Conservation (phyloP, 2,329 filamentous ascomycete genomes). For the Aspergillus tanneri region DNA sequence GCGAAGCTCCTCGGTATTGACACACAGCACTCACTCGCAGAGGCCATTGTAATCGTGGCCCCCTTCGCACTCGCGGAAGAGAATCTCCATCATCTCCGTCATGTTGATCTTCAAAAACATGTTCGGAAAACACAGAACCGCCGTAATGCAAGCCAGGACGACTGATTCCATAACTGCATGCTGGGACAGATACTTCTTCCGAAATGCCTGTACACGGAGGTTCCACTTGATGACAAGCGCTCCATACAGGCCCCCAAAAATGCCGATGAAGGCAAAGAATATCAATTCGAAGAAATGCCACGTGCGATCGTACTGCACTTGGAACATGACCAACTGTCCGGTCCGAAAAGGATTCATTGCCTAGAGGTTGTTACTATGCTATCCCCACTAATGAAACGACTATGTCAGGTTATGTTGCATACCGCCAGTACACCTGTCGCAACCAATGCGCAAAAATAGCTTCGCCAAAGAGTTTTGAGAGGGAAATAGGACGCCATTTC, state of each 20-base stretch:
- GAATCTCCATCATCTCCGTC: conserved; percentile 98
- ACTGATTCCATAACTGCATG: conserved; percentile 87
- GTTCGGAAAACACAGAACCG: conserved; percentile 94
- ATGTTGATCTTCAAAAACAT: conserved; percentile 95
- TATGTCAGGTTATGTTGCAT: conserved; percentile 33
- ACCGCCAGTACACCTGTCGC: conserved; percentile 84
- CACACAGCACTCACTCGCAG: conserved; percentile 62
- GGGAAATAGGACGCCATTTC: conserved; percentile 98
- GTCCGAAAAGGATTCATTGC: conserved; percentile 98
- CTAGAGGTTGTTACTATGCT: conserved; percentile 30
- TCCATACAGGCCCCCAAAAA: conserved; percentile 92
- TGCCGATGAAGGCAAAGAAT: conserved; percentile 86
- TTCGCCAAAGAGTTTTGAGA: conserved; percentile 95
- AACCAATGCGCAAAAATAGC: conserved; percentile 95
- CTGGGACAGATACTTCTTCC: conserved; percentile 83
- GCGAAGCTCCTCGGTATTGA: not conserved
- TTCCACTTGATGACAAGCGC: conserved; percentile 99
- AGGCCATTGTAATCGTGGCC: conserved; percentile 84
- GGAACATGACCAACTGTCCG: conserved; percentile 98
- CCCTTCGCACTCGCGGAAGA: conserved; percentile 91
- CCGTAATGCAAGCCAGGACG: conserved; percentile 76
- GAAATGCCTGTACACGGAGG: conserved; percentile 81
- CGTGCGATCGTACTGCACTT: conserved; percentile 88
- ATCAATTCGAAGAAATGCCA: conserved; percentile 98
- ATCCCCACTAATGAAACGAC: conserved; percentile 4